Evolutionary conservation across 345 rosid genomes (phyloP).

Genomic region (Eucalyptus cloeziana): DNA sequence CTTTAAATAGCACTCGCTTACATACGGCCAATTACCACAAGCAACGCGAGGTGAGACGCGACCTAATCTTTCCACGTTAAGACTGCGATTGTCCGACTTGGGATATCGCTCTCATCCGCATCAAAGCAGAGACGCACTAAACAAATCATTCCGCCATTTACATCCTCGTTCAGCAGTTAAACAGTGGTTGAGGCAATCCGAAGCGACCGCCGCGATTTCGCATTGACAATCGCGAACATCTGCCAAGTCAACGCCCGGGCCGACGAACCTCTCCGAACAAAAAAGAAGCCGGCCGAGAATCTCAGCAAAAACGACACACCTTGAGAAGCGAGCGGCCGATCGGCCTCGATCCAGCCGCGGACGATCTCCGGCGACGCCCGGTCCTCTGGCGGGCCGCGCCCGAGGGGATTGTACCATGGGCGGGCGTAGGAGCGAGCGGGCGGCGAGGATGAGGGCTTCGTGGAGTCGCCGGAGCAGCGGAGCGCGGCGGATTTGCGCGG

Average conservation of each 20-base stretch:
- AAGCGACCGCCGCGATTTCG: neutral
- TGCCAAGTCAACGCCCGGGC: neutral
- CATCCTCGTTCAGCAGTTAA: neutral
- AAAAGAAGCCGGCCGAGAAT: neutral
- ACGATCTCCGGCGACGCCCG: constrained; percentile 13
- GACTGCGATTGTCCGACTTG: neutral
- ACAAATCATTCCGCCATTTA: neutral
- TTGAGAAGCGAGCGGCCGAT: constrained; percentile 25
- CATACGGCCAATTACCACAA: neutral
- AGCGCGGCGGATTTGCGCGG: neutral
- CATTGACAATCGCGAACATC: neutral
- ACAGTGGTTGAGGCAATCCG: neutral
- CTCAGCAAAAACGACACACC: constrained; percentile 2
- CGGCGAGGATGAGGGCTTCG: constrained; percentile 1
- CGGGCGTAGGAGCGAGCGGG: constrained; percentile 19
- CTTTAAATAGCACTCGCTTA: neutral
- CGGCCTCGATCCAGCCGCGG: constrained; percentile 63
- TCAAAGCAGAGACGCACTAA: neutral
- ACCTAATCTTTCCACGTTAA: neutral
- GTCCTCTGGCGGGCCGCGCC: constrained; percentile 6
- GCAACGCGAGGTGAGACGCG: neutral
- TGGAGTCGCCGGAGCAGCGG: constrained; percentile 14
- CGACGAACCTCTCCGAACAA: neutral
- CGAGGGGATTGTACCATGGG: constrained; percentile 23
- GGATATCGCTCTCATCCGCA: neutral